Conservation (phyloP, 1,284 basidiomycete species). For the Microbotryomycetes sp. region DNA sequence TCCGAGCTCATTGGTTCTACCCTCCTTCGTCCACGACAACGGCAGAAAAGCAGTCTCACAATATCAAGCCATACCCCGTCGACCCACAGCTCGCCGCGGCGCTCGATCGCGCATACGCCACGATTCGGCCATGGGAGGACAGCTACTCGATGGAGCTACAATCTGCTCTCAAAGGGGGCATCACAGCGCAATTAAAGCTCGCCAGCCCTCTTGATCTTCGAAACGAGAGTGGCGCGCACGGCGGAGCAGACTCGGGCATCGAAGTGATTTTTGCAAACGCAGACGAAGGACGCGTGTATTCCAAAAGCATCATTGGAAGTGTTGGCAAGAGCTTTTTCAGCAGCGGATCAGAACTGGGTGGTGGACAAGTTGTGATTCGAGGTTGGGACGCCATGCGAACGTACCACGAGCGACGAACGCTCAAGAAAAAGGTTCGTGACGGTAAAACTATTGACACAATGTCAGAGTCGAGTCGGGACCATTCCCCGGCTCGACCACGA, state of each 20-base stretch:
- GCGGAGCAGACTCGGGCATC: constrained; percentile 29
- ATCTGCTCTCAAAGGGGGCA: constrained; percentile 25
- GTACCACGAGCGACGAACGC: constrained; percentile 1
- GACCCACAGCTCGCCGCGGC: constrained; percentile 37
- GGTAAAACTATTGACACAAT: not conserved
- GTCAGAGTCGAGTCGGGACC: not conserved
- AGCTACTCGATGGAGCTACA: constrained; percentile 31
- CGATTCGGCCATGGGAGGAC: constrained; percentile 39
- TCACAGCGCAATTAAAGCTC: constrained; percentile 34
- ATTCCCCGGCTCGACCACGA: not conserved
- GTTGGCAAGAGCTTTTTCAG: constrained; percentile 18
- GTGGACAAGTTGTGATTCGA: constrained; percentile 24
- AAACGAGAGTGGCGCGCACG: constrained; percentile 14
- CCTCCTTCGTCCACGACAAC: constrained; percentile 34
- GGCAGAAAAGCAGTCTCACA: constrained; percentile 16
- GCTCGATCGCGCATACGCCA: constrained; percentile 39
- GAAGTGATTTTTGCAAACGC: constrained; percentile 39
- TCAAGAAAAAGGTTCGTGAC: not conserved
- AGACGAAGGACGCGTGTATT: constrained; percentile 33
- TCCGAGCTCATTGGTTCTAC: constrained; percentile 42
- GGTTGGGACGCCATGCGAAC: constrained; percentile 30
- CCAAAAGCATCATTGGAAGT: constrained; percentile 18
- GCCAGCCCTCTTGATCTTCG: constrained; percentile 35
- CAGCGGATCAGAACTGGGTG: constrained; percentile 9
- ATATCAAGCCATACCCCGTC: constrained; percentile 35